Base-by-base conservation (phyloP, 2,329 filamentous ascomycete species). In the Periconia digitata region DNA sequence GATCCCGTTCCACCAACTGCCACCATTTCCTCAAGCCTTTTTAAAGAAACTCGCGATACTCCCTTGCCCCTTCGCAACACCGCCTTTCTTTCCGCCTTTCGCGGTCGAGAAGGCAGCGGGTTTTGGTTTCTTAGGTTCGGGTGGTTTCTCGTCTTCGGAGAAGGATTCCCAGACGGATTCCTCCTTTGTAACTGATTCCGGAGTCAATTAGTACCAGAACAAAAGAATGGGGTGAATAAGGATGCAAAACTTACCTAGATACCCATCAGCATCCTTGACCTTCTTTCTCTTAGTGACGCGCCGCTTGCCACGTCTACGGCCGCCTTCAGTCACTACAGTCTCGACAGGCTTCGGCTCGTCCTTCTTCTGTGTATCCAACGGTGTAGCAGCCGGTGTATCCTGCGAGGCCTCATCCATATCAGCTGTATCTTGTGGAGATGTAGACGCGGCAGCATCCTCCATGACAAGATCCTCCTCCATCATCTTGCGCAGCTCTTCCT, bases 1-100 rank as follows among this genome's bases (percentile, higher is more conserved):
- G n/a, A n/a, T n/a, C n/a, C n/a, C n/a, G n/a, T n/a, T n/a, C n/a
- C n/a, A n/a, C n/a, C n/a, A n/a, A n/a, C n/a, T n/a, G n/a, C n/a
- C n/a, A 10, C 10, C 10, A 4, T 32, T 4, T 4, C 27, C 27
- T 58, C 55, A 71, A 64, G 91, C 94, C 76, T 95, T 96, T 36
- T 81, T 80, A 71, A 96, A 96, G 73, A 96, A 96, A 1, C 86
- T 90, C 86, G 92, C 95, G 65, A 96, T 95, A 67, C 79, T 95
- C 3, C 91, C 90, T 63, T 90, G 86, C 2, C 82, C 76, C 8
- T 72, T 66, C 3, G 38, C 18, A 40, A n/a, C 36, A 50, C 72
- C 75, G 10, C 51, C 67, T n/a, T 61, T 69, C 58, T 72, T 76
- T 63, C 77, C 80, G 43, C 65, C 66, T 64, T 90, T 89, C 1